Evolutionary conservation across 2,329 filamentous ascomycete genomes (phyloP).

Genomic region (Escovopsis sp.): DNA sequence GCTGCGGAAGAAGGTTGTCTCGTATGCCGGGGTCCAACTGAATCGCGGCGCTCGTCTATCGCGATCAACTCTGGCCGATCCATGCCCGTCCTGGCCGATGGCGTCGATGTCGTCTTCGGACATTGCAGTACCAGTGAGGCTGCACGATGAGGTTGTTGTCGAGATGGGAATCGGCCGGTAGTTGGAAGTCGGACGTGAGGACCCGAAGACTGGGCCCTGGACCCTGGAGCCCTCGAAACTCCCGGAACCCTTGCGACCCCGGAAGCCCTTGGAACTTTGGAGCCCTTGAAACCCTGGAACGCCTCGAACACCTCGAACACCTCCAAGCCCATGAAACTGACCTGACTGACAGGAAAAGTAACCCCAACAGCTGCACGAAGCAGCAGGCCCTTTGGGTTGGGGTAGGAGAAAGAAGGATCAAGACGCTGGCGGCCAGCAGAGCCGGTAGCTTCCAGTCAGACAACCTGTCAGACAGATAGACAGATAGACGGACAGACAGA

Average conservation of each 20-base stretch:
- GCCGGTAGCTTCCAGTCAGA: not conserved
- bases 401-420: not conserved
- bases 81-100: slow-evolving; percentile 21
- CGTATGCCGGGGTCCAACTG: slow-evolving; percentile 44
- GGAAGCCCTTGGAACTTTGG: not conserved
- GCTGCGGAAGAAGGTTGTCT: slow-evolving; percentile 46
- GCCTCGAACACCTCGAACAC: not conserved
- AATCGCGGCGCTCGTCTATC: slow-evolving; percentile 36
- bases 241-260: not conserved
- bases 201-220: too few species aligned
- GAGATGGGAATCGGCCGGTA: not conserved
- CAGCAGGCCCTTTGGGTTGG: slow-evolving; percentile 2
- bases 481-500: too few species aligned
- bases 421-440: not conserved
- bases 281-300: too few species aligned
- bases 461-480: not conserved
- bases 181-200: not conserved
- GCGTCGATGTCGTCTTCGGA: slow-evolving; percentile 25
- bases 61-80: slow-evolving; percentile 20
- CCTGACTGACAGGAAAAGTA: not conserved
- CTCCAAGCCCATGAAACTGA: not conserved
- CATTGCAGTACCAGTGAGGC: slow-evolving; percentile 12
- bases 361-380: slow-evolving; percentile 3
- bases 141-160: not conserved
- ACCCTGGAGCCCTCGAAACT: too few species aligned